Base-by-base conservation (phyloP, 2,329 filamentous ascomycete genomes). In the Plectosphaerella sp. region DNA sequence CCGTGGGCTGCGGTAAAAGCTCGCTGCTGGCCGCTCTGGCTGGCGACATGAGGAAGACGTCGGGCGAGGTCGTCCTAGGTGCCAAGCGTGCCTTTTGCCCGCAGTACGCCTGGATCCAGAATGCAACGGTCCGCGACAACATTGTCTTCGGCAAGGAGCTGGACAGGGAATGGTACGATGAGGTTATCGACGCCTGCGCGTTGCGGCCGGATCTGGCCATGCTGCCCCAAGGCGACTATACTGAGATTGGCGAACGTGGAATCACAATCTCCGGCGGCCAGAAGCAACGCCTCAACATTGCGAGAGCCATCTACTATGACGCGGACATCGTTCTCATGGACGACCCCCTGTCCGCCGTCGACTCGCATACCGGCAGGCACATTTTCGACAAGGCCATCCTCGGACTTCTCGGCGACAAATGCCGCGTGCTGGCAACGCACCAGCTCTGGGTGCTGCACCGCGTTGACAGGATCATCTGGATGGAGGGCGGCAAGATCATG, bases 91-190 rank as follows among this genome's bases (percentile, higher is more conserved):
- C 93, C 0, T 97, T 96, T 62, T 97, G 94, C 59, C 93, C 93
- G 0, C 93, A 99, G 65, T 96, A 96, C 64, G 90, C 94, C 0
- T 99, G 94, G 94, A 96, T 99, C 47, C 93, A 97, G 65, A 97
- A 97, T 63, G 80, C 91, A 0, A 89, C 87, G 1, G 81, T 97
- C 4, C 85, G 84, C 56, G 84, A 96, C 35, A 99, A 99, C 62
- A 96, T 99, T 54, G 71, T 91, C 0, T 97, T 97, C 62, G 93
- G 93, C 11, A 93, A 91, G 59, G 80, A 84, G 0, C 82, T 87
- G 71, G 78, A 96, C 49, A 78, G 78, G 53, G 72, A 74, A 3
- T 96, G 93, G 92, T 96, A 96, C 63, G 79, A 87, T 45, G 72
- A 88, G 49, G 91, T 96, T n/a, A 78, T 96, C 33, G 81, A 88